Base-by-base conservation (phyloP, 345 rosid species). In the Brassica cretica region DNA sequence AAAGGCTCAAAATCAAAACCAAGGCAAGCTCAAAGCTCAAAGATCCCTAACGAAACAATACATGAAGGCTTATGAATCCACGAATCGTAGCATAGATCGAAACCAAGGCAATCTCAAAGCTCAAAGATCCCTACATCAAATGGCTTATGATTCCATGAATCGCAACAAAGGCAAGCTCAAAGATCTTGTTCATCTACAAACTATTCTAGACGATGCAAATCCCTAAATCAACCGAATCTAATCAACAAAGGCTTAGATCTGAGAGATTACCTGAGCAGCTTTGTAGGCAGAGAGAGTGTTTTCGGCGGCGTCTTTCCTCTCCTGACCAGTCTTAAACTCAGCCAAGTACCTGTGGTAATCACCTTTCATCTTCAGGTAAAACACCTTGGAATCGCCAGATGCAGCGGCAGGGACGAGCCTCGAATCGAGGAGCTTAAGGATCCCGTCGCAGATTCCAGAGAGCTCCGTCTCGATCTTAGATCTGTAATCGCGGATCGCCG, bases 321-420 rank as follows among this genome's bases (percentile, higher is more conserved):
- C 97, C 37, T 91, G 86, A 37, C 96, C 92, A 61, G 90, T 88
- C 83, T 89, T 92, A 74, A 92, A 94, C 92, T 94, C 97, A 10
- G 97, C 94, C 79, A 94, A 80, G 81, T 94, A 94, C 85, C 98
- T 87, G 46, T 94, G 97, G 65, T 92, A 94, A 76, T 94, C 97
- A 0, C 96, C 98, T 73, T 94, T 94, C 98, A 94, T 94, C 86
- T 94, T 94, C 37, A 92, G 80, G 78, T 90, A 94, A 63, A 94
- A 94, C 27, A 94, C 98, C 91, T 88, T 94, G 12, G 97, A 94
- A 51, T 94, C 97, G 2, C 94, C 94, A 0, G 90, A 32, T 6
- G 90, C 78, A 63, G 98, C 93, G 4, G 91, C 84, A 5, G 94
- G 96, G 73, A 94, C 77, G 55, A 94, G 90, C 58, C 89, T 79